Base-by-base conservation (phyloP, 129 eudicot genomes). In the Lonicera japonica region DNA sequence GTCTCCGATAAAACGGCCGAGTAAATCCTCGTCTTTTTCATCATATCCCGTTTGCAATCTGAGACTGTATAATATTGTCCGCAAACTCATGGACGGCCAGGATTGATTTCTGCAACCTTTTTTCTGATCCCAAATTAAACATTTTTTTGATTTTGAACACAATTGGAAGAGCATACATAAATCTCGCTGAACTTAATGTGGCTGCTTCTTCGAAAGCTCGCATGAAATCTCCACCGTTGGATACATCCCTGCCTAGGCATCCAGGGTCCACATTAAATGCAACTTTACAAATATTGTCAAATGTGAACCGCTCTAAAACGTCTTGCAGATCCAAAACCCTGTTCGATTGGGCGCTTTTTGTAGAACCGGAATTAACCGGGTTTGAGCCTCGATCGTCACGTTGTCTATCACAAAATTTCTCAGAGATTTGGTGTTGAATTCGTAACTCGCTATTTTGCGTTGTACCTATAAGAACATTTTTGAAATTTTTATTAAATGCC, bases 241-340 rank as follows among this genome's bases (percentile, higher is more conserved):
- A 75, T 1, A 68, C 90, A 11, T 79, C 88, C 0, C 86, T 86
- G 0, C 73, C 64, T 6, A 87, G 66, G 59, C 96, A 87, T 47
- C 84, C 75, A 11, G 98, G 95, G 48, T 91, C 98, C 0, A 77
- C 80, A 39, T 87, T 80, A 51, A 91, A 91, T 0, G 96, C 96
- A 5, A 87, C 69, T 41, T 80, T 87, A 63, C 90, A 87, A 3
- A 91, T 79, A 34, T 80, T 91, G 54, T 91, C 96, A 64, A 91
- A 91, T 3, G 98, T 69, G 19, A 86, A 91, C 23, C 95, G 70
- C 62, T 89, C 94, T 0, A 90, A 64, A 17, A 83, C 64, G 21
- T 90, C 89, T 70, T 90, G 97, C 13, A 90, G 16, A 65, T 90
- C 97, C 36, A 81, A 10, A 53, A 72, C 71, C 41, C 60, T 60